A percentile compares a stretch with the other conserved stretches of the same genome.
Evolutionary conservation across 352 stramenopile species (phyloP).

Genomic region (Elongisporangium prolatum): DNA sequence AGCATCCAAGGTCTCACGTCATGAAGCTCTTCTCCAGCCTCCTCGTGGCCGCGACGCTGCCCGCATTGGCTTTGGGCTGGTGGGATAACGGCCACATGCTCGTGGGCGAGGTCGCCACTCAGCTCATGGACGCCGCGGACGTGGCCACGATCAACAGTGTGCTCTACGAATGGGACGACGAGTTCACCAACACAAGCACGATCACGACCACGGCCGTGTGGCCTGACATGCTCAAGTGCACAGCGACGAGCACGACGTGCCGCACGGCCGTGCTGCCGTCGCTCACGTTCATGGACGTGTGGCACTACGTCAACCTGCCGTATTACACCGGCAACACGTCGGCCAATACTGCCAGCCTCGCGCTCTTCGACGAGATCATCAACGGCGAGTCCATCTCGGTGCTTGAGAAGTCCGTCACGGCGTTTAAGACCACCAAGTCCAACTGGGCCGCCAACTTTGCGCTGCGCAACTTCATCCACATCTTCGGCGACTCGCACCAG

Average conservation of each 20-base stretch:
- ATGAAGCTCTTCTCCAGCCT: no score
- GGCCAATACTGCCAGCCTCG: conserved; percentile 16
- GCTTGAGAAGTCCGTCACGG: conserved; percentile 37
- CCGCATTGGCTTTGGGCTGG: no score
- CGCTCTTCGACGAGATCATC: conserved; percentile 44
- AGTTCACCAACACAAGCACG: no score
- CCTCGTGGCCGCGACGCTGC: no score
- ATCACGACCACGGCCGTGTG: conserved; percentile 44
- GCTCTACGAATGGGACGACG: no score
- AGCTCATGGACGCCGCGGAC: no score
- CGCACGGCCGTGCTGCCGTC: conserved; percentile 29
- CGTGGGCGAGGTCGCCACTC: no score
- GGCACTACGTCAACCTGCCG: conserved; percentile 71
- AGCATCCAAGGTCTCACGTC: no score
- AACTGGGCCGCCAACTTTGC: conserved; percentile 55
- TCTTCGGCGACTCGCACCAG: conserved; percentile 62
- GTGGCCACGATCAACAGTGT: no score
- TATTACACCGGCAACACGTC: conserved; percentile 32
- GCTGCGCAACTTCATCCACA: conserved; percentile 67
- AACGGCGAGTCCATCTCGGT: conserved; percentile 38
- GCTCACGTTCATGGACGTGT: conserved; percentile 44
- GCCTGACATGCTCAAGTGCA: conserved; percentile 60
- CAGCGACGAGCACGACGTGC: conserved; percentile 27
- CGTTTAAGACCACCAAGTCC: conserved; percentile 59
- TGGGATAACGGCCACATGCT: no score